phyloP scores from a whole-genome alignment of 306 rosid species.

The Crotalaria pallida region DNA sequence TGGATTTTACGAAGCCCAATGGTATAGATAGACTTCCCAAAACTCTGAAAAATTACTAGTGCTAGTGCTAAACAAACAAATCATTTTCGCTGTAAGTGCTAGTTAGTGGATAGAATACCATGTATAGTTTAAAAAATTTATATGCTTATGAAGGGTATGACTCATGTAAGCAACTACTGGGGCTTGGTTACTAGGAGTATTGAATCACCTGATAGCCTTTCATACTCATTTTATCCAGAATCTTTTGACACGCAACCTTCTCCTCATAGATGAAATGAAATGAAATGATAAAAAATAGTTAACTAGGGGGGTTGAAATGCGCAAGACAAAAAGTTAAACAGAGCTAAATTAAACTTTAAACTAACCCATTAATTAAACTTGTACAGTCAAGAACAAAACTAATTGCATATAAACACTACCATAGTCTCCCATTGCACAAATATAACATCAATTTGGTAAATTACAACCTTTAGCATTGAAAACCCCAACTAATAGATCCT shows the following conservation, averaged over 20 bases:
- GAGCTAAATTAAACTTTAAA: too few relatives aligned
- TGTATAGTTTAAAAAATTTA: conserved; percentile 23
- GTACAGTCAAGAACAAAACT: too few relatives aligned
- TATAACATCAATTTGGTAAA: too few relatives aligned
- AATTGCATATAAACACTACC: too few relatives aligned
- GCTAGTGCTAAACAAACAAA: conserved; percentile 19
- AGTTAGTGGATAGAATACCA: background rate
- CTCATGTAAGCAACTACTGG: background rate
- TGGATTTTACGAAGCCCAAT: conserved; percentile 1
- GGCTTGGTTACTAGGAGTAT: conserved; percentile 15
- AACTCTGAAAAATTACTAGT: background rate
- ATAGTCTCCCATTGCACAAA: too few relatives aligned
- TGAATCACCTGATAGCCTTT: conserved; percentile 91
- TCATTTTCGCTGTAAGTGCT: conserved; percentile 51
- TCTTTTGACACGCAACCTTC: conserved; percentile 83
- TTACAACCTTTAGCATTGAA: too few relatives aligned
- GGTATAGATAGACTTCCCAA: background rate
- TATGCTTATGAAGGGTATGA: background rate
- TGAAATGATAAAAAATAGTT: conserved; percentile 18
- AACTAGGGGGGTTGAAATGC: background rate
- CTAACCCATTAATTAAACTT: too few relatives aligned
- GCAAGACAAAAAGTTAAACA: conserved; percentile 19
- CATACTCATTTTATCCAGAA: conserved; percentile 87
- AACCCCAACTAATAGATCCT: too few relatives aligned
- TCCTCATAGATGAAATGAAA: conserved; percentile 86